Base-by-base conservation (phyloP, 495 filamentous ascomycete species). In the Neurospora discreta region DNA sequence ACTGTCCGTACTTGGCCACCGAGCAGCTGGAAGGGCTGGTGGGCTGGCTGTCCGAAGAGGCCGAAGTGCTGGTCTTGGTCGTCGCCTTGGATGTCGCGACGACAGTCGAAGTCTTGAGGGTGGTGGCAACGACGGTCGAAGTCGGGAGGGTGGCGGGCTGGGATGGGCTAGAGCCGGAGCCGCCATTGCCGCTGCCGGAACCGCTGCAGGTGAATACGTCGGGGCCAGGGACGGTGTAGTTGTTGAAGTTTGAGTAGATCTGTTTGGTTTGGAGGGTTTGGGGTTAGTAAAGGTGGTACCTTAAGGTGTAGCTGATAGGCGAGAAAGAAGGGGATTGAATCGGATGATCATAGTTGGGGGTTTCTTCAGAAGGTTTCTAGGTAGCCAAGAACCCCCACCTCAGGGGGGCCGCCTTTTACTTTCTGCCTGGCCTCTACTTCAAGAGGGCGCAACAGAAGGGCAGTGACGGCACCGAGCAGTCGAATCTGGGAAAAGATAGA, bases 1-100 rank as follows among this genome's bases (percentile, higher is more conserved):
- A 84, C 74, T 83, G 82, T 39, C 74, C 75, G 41, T 75, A 84
- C 72, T 80, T 78, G 26, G 78, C 71, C 36, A 79, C 74, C 2
- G 72, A 68, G 43, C 80, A 81, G 23, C 52, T 26, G 9, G 68
- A 41, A 13, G 68, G 33, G 20, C 1, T 18, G 0, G 73, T 26
- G 70, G 72, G 33, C 65, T 33, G 30, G 68, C 36, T 69, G 72
- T 23, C 15, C n/a, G 33, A 36, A 36, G 68, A 39, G 15, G 23
- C 20, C 0, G 67, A 20, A 3, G 68, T 68, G 36, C 8, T 36
- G 30, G 68, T 13, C 38, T n/a, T 69, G 52, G 33, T 36, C 33
- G 52, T 23, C 1, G 44, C 20, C 38, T n/a, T 69, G 52, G 33
- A 5, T 5, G 52, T 23, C 1, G 44, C 20, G 11, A 23, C 26